Conservation (phyloP, 2,329 filamentous ascomycete genomes). For the Xylariaceae sp. region DNA sequence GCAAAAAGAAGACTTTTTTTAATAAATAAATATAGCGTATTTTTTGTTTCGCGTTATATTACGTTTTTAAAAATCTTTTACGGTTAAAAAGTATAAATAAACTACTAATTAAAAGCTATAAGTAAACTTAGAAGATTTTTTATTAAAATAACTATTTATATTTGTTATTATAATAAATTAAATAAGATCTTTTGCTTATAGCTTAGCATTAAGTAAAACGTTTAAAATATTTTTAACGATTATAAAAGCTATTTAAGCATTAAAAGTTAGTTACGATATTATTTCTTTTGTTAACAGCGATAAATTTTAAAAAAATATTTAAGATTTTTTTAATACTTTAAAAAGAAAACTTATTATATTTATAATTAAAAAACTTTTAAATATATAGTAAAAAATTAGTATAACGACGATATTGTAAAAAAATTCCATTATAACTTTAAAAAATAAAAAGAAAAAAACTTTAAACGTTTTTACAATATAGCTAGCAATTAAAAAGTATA, state of each 20-base stretch:
- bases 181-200: neutral
- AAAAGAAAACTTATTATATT: too few species aligned
- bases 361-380: too few species aligned
- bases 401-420: too few species aligned
- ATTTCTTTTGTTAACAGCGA: neutral
- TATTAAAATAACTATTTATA: neutral
- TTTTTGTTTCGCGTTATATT: neutral
- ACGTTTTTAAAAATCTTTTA: neutral
- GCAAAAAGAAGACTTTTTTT: neutral
- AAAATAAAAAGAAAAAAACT: too few species aligned
- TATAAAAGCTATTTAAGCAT: neutral
- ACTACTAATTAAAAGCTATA: neutral
- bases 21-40: neutral
- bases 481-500: too few species aligned
- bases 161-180: neutral
- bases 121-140: neutral
- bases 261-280: neutral
- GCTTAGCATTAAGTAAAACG: neutral
- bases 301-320: neutral
- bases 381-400: too few species aligned
- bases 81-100: neutral
- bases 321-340: neutral
- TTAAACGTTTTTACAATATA: too few species aligned
- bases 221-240: too few species aligned
- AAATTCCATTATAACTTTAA: too few species aligned